Evolutionary conservation across 192 early-diverging fungal species (phyloP).

Genomic region (Coemansia sp.): DNA sequence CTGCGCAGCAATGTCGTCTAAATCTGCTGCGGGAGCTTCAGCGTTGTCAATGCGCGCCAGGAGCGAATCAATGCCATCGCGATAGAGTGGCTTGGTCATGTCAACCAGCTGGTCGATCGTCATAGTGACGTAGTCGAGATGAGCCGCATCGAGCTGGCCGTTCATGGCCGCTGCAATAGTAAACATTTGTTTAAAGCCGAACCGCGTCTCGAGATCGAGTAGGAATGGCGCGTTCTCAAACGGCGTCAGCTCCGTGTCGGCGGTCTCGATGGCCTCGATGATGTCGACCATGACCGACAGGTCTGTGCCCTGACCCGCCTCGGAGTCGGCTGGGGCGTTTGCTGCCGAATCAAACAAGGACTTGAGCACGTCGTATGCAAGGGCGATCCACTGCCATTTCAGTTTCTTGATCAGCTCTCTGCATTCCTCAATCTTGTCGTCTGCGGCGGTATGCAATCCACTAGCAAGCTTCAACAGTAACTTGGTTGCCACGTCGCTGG

Average conservation of each 20-base stretch:
- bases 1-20: constrained; percentile 5
- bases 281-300: constrained; percentile 54
- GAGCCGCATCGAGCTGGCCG: constrained; percentile 51
- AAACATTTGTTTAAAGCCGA: constrained; percentile 61
- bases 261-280: constrained; percentile 64
- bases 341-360: constrained; percentile 61
- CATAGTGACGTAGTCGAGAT: constrained; percentile 63
- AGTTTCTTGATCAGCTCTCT: constrained; percentile 26
- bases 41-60: constrained; percentile 2
- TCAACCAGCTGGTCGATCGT: constrained; percentile 70
- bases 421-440: constrained; percentile 4
- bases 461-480: constrained; percentile 12
- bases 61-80: constrained; percentile 18
- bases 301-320: constrained; percentile 51
- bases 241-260: constrained; percentile 55
- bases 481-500: constrained; percentile 30
- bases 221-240: constrained; percentile 77
- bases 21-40: not conserved
- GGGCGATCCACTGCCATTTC: constrained; percentile 53
- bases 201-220: constrained; percentile 79
- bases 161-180: constrained; percentile 15
- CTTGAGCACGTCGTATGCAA: constrained; percentile 51
- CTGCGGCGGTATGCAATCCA: not conserved
- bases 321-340: constrained; percentile 51
- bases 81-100: constrained; percentile 54